These are phyloP conservation scores for Flammula alnicola DNA, from an alignment of 1,284 basidiomycete genomes.

Conservation along the genomic window DNA sequence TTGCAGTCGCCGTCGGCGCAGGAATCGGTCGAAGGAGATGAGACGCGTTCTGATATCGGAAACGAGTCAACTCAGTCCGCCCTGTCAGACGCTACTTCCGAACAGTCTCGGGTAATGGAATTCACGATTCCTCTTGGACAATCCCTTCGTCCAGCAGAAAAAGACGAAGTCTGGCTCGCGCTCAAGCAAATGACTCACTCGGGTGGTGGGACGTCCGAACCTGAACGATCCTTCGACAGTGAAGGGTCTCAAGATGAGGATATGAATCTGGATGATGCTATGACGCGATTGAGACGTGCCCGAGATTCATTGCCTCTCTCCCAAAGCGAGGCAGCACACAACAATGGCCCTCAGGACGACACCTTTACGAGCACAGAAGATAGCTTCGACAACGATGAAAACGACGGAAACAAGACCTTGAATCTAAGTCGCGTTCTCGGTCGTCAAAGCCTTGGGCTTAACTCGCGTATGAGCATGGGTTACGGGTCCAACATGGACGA, in stretches of 20 bases:
- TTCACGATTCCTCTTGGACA: slow-evolving; percentile 69
- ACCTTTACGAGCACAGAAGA: slow-evolving; percentile 64
- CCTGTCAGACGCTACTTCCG: slow-evolving; percentile 42
- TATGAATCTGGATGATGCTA: slow-evolving; percentile 68
- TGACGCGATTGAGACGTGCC: slow-evolving; percentile 58
- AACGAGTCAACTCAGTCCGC: slow-evolving; percentile 45
- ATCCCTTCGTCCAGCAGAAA: slow-evolving; percentile 49
- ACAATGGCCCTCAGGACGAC: slow-evolving; percentile 35
- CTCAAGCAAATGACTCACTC: slow-evolving; percentile 71
- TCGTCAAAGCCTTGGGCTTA: slow-evolving; percentile 37
- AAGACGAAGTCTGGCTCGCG: slow-evolving; percentile 65
- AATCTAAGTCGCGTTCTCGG: slow-evolving; percentile 53
- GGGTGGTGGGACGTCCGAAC: slow-evolving; percentile 44
- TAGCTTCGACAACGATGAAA: slow-evolving; percentile 48
- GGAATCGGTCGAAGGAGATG: slow-evolving; percentile 29
- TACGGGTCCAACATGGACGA: slow-evolving; percentile 51
- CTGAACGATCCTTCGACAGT: slow-evolving; percentile 49
- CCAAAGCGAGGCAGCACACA: slow-evolving; percentile 21
- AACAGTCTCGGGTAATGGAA: slow-evolving; percentile 59
- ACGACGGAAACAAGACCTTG: slow-evolving; percentile 51
- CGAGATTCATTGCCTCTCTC: slow-evolving; percentile 42
- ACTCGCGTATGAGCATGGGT: slow-evolving; percentile 42
- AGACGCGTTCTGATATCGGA: slow-evolving; percentile 38
- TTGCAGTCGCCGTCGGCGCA: slow-evolving; percentile 27
- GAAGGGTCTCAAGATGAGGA: slow-evolving; percentile 44